These are phyloP conservation scores for Barnettozyma botsteinii DNA, from an alignment of 805 yeast species.

Conservation along the genomic window DNA sequence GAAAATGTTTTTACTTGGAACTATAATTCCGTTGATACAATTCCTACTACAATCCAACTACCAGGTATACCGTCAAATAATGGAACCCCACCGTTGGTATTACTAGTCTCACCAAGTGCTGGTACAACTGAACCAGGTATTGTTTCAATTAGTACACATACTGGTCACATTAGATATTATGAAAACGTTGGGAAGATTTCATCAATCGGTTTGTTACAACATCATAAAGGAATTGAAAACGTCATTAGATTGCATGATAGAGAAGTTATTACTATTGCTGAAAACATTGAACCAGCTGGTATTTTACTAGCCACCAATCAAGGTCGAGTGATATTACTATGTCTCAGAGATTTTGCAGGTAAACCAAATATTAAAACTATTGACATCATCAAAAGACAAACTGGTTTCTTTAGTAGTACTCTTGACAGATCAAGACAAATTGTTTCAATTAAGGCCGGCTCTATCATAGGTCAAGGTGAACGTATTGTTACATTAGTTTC, in stretches of 20 bases:
- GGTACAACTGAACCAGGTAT: constrained; percentile 61
- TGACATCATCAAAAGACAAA: constrained; percentile 25
- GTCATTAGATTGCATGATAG: constrained; percentile 38
- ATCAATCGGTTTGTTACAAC: constrained; percentile 50
- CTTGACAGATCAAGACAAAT: constrained; percentile 36
- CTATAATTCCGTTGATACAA: constrained; percentile 53
- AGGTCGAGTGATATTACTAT: constrained; percentile 57
- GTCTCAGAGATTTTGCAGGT: constrained; percentile 64
- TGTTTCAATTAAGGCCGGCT: constrained; percentile 52
- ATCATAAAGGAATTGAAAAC: constrained; percentile 30
- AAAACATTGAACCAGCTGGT: constrained; percentile 70
- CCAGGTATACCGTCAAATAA: constrained; percentile 26
- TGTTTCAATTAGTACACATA: constrained; percentile 51
- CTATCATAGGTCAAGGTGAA: constrained; percentile 45
- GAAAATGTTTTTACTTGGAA: constrained; percentile 61
- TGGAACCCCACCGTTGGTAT: constrained; percentile 44
- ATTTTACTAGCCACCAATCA: constrained; percentile 62
- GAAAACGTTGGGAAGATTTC: constrained; percentile 72
- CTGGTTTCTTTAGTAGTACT: constrained; percentile 30
- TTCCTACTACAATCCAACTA: constrained; percentile 53
- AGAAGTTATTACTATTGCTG: constrained; percentile 54
- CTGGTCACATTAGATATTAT: constrained; percentile 62
- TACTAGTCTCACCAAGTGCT: constrained; percentile 51
- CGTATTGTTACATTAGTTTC: constrained; percentile 37
- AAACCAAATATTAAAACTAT: constrained; percentile 38